These are phyloP conservation scores for Trichoderma simmonsii DNA, from an alignment of 2,329 filamentous ascomycete genomes.

Conservation along the genomic window DNA sequence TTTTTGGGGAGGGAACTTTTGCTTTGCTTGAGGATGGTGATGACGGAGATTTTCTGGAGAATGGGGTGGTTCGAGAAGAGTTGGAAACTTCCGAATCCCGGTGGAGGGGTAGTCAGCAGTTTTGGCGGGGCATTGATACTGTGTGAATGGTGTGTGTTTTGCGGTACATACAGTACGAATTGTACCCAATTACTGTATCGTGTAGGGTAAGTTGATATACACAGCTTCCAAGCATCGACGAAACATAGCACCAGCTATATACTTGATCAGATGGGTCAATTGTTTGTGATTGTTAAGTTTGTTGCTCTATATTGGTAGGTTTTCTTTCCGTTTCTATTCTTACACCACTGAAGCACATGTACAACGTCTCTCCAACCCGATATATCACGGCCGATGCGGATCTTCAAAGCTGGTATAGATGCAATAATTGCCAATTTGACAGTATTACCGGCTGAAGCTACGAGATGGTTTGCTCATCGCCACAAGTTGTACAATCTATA, in stretches of 20 bases:
- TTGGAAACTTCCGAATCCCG: constrained; percentile 1
- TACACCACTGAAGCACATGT: not conserved
- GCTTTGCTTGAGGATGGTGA: not conserved
- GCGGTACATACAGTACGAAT: not conserved
- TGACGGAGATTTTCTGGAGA: not conserved
- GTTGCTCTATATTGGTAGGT: fast-evolving
- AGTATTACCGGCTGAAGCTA: not conserved
- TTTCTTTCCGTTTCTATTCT: not conserved
- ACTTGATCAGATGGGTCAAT: not conserved
- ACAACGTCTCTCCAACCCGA: not conserved
- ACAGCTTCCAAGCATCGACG: not conserved
- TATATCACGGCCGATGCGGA: too few species aligned
- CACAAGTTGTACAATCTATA: too few species aligned
- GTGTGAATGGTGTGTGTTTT: not conserved
- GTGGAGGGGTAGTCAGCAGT: not conserved
- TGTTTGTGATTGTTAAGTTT: not conserved
- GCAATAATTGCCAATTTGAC: not conserved
- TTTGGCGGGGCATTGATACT: constrained; percentile 7
- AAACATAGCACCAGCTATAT: not conserved
- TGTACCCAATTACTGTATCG: fast-evolving
- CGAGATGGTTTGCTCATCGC: not conserved
- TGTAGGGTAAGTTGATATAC: not conserved
- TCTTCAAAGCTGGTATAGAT: not conserved
- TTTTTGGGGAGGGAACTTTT: constrained; percentile 13
- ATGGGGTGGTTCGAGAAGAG: not conserved